These are phyloP conservation scores for Coemansia sp. DNA, from an alignment of 192 early-diverging fungal species.

Conservation along the genomic window DNA sequence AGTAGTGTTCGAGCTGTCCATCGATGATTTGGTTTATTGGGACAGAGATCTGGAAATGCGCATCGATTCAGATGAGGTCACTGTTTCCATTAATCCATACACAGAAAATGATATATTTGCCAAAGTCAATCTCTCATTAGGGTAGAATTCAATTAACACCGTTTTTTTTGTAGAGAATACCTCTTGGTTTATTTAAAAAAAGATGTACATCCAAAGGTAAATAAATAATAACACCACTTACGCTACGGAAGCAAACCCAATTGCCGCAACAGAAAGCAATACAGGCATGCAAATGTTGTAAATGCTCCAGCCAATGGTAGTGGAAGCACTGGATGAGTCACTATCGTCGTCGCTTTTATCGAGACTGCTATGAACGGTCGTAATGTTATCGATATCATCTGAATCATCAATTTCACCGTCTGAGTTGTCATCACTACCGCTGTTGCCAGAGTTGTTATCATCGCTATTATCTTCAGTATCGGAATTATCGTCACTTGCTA, in stretches of 20 bases:
- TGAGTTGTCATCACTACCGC: background rate
- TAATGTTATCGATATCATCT: background rate
- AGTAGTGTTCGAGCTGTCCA: slow-evolving; percentile 38
- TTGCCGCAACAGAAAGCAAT: background rate
- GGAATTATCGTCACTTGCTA: background rate
- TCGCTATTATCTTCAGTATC: background rate
- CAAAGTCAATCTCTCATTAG: slow-evolving; percentile 4
- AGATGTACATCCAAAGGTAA: background rate
- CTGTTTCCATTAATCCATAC: slow-evolving; percentile 25
- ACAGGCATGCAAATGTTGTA: background rate
- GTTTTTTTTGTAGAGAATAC: no score
- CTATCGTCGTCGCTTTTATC: background rate
- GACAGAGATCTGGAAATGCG: slow-evolving; percentile 13
- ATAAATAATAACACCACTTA: background rate
- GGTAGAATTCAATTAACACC: background rate
- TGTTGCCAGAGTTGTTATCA: background rate
- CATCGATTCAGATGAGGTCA: slow-evolving; percentile 24
- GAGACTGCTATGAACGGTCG: background rate
- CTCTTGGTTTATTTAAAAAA: background rate
- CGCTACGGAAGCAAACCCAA: background rate
- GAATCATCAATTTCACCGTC: background rate
- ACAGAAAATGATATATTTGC: slow-evolving; percentile 10
- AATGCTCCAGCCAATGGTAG: background rate
- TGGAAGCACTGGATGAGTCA: background rate
- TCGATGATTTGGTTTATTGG: slow-evolving; percentile 37